phyloP scores from a whole-genome alignment of 164 flowering plant species.

The Warburgia ugandensis region DNA sequence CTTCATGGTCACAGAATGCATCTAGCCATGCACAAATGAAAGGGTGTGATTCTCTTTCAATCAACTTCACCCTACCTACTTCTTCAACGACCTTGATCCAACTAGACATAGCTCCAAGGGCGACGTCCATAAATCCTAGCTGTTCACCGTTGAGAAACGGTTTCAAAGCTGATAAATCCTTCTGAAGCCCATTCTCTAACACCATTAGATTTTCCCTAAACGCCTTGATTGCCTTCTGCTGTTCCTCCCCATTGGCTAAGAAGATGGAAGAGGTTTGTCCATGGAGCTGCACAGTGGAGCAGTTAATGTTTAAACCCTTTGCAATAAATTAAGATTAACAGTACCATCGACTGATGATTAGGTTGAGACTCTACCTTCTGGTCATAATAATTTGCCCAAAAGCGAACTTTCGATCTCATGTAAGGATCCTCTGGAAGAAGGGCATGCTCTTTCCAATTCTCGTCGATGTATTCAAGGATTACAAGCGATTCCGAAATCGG shows the following conservation, averaged over 20 bases:
- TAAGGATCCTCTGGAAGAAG: constrained; percentile 18
- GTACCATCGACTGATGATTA: no score
- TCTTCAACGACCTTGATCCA: constrained; percentile 1
- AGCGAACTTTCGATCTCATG: constrained; percentile 16
- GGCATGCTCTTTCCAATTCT: constrained; percentile 18
- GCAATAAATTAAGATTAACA: no score
- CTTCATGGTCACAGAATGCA: background rate
- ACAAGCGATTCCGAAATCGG: constrained; percentile 23
- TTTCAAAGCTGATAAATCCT: constrained; percentile 1
- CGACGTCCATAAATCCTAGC: constrained; percentile 4
- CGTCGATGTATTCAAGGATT: constrained; percentile 28
- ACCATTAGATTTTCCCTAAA: constrained; percentile 16
- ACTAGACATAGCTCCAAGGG: background rate
- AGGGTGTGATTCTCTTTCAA: constrained; percentile 3
- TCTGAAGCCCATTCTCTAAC: constrained; percentile 21
- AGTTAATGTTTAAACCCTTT: no score
- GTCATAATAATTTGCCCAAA: constrained; percentile 14
- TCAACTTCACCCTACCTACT: background rate
- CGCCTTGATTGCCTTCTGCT: constrained; percentile 18
- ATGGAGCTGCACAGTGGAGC: no score
- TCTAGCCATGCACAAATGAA: background rate
- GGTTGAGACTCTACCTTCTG: no score
- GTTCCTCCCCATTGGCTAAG: no score
- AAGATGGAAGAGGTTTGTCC: no score
- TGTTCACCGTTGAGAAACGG: constrained; percentile 4